Percentiles rank a stretch among this genome's conserved stretches.
Conservation (phyloP, 2,329 filamentous ascomycete species). For the Westerdykella sp. region DNA sequence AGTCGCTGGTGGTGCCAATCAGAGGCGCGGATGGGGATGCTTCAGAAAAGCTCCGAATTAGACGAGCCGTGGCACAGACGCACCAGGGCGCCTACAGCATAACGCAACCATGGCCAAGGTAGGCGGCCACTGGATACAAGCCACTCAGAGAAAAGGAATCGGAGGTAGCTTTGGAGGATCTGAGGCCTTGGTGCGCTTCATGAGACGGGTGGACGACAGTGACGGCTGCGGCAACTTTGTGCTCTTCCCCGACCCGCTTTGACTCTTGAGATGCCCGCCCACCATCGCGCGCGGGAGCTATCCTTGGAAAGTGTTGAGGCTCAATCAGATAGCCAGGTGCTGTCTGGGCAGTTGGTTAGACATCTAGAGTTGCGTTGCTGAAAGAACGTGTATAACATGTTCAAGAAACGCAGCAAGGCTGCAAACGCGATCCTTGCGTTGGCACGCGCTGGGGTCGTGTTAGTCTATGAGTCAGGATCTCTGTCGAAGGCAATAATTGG, state of each 20-base stretch:
- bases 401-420: no score
- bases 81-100: constrained; percentile 32
- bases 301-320: constrained; percentile 32
- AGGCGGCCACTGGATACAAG: constrained; percentile 19
- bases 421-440: background rate
- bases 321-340: constrained; percentile 22
- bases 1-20: constrained; percentile 35
- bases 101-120: constrained; percentile 12
- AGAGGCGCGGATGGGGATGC: constrained; percentile 20
- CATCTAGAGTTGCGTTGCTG: constrained; percentile 16
- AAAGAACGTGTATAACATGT: constrained; percentile 8
- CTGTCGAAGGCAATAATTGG: no score
- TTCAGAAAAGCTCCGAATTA: constrained; percentile 30
- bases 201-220: constrained; percentile 25
- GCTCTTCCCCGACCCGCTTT: constrained; percentile 30
- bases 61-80: constrained; percentile 28
- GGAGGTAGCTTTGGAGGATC: constrained; percentile 14
- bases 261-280: constrained; percentile 22
- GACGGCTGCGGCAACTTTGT: constrained; percentile 21
- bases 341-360: constrained; percentile 4
- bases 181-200: constrained; percentile 17
- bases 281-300: constrained; percentile 37
- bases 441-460: background rate
- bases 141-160: constrained; percentile 22
- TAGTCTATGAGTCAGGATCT: no score